phyloP scores from a whole-genome alignment of 108 stramenopile genomes.

The Nitzschia palea region DNA sequence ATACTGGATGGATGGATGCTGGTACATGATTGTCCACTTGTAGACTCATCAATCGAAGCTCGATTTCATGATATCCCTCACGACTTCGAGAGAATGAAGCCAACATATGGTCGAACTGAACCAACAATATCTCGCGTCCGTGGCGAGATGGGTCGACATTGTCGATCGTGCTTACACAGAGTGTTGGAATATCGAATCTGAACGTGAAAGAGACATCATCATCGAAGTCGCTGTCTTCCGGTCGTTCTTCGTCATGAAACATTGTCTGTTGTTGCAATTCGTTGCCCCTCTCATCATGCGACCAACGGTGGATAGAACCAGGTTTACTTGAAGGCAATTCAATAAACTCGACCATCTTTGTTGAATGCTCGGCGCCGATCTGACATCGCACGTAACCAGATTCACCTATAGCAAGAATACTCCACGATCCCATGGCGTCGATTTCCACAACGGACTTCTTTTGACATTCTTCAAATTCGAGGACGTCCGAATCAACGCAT shows the following conservation, averaged over 20 bases:
- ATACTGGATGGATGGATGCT: slow-evolving; percentile 67
- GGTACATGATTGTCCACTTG: slow-evolving; percentile 83
- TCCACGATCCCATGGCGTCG: slow-evolving; percentile 71
- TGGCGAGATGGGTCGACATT: slow-evolving; percentile 38
- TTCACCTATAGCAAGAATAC: slow-evolving; percentile 40
- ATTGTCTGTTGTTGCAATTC: slow-evolving; percentile 3
- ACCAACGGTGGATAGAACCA: slow-evolving; percentile 2
- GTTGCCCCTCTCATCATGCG: not conserved
- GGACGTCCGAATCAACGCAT: slow-evolving; percentile 38
- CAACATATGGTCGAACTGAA: slow-evolving; percentile 40
- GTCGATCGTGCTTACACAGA: slow-evolving; percentile 67
- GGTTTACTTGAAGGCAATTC: slow-evolving; percentile 4
- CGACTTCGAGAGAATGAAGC: slow-evolving; percentile 57
- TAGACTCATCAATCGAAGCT: slow-evolving; percentile 46
- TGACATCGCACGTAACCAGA: slow-evolving; percentile 51
- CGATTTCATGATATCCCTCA: slow-evolving; percentile 78
- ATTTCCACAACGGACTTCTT: slow-evolving; percentile 50
- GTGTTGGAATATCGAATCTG: slow-evolving; percentile 44
- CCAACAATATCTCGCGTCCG: slow-evolving; percentile 69
- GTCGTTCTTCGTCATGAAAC: not conserved
- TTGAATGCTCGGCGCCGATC: slow-evolving; percentile 71
- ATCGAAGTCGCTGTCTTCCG: slow-evolving; percentile 22
- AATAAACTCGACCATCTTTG: slow-evolving; percentile 72
- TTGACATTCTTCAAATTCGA: slow-evolving; percentile 22
- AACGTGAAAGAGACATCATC: slow-evolving; percentile 58